Evolutionary conservation across 2,329 filamentous ascomycete genomes (phyloP).

Genomic region (Ambrosiella beaveri): DNA sequence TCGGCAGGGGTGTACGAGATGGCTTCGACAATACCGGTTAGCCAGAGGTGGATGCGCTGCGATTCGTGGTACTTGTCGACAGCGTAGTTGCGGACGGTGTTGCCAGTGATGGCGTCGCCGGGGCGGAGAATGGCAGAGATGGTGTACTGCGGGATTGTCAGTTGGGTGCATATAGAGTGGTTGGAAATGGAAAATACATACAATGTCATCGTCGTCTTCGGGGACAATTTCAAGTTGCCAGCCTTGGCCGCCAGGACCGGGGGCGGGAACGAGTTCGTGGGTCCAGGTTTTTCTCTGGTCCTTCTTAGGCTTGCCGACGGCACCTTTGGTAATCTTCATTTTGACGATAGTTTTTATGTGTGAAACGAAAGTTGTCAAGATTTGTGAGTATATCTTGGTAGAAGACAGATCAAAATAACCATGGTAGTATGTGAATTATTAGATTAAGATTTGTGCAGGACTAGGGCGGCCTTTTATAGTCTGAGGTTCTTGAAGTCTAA

Average conservation of each 20-base stretch:
- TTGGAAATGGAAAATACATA: conserved; percentile 16
- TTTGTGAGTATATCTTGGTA: too few relatives aligned
- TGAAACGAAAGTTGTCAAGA: too few relatives aligned
- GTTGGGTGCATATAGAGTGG: background rate
- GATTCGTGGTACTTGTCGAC: conserved; percentile 31
- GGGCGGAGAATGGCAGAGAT: conserved; percentile 42
- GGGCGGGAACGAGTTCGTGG: background rate
- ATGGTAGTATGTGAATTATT: too few relatives aligned
- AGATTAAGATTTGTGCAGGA: too few relatives aligned
- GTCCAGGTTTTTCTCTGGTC: background rate
- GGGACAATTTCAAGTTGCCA: conserved; percentile 24
- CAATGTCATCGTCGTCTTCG: conserved; percentile 32
- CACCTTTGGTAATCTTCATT: background rate
- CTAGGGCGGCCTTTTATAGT: too few relatives aligned
- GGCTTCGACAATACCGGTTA: conserved; percentile 38
- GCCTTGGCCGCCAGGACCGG: conserved; percentile 21
- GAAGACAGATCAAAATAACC: too few relatives aligned
- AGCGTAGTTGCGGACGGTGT: conserved; percentile 38
- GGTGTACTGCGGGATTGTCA: background rate
- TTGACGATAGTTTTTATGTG: background rate
- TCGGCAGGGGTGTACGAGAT: conserved; percentile 41
- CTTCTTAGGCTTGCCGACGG: background rate
- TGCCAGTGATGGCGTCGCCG: conserved; percentile 35
- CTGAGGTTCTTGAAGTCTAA: too few relatives aligned
- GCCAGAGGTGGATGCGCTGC: conserved; percentile 37